A percentile compares a stretch with the other conserved stretches of the same genome.
Evolutionary conservation across 2,329 filamentous ascomycete species (phyloP).

Genomic region (Stachybotrys elegans): DNA sequence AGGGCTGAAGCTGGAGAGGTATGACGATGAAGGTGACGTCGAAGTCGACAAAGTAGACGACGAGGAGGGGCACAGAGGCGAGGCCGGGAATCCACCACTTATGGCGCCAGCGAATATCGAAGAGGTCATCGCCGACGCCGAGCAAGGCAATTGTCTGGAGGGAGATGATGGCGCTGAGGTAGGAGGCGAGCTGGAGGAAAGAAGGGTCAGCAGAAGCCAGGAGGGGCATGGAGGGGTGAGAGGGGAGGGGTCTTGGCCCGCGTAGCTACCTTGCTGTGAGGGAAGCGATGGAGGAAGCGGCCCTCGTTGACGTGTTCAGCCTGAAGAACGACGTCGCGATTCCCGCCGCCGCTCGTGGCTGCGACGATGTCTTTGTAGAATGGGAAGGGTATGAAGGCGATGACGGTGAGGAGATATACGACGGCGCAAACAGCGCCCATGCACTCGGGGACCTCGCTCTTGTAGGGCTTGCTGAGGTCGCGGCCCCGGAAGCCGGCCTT

Average conservation of each 20-base stretch:
- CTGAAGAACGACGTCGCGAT: slow-evolving; percentile 77
- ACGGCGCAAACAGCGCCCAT: slow-evolving; percentile 94
- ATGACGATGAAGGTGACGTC: slow-evolving; percentile 94
- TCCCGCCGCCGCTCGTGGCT: slow-evolving; percentile 88
- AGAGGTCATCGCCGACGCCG: slow-evolving; percentile 90
- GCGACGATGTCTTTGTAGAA: slow-evolving; percentile 98
- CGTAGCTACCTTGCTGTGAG: slow-evolving; percentile 85
- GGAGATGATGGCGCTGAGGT: slow-evolving; percentile 88
- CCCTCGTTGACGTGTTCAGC: slow-evolving; percentile 72
- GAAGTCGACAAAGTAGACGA: slow-evolving; percentile 98
- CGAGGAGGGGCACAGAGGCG: slow-evolving; percentile 85
- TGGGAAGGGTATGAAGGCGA: slow-evolving; percentile 91
- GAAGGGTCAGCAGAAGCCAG: not conserved
- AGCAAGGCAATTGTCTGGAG: slow-evolving; percentile 87
- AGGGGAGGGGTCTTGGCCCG: not conserved
- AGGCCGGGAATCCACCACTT: slow-evolving; percentile 98
- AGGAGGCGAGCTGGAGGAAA: slow-evolving; percentile 71
- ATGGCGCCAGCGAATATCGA: slow-evolving; percentile 98
- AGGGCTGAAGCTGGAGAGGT: slow-evolving; percentile 76
- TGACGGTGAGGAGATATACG: slow-evolving; percentile 84
- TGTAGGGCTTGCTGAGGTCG: slow-evolving; percentile 70
- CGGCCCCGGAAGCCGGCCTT: slow-evolving; percentile 82
- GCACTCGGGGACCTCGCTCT: slow-evolving; percentile 81
- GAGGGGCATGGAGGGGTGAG: not conserved
- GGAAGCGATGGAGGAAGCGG: slow-evolving; percentile 83